Percentiles rank a stretch among this genome's conserved stretches.
These are phyloP conservation scores for Populus alba DNA, from an alignment of 345 rosid genomes.

Conservation along the genomic window DNA sequence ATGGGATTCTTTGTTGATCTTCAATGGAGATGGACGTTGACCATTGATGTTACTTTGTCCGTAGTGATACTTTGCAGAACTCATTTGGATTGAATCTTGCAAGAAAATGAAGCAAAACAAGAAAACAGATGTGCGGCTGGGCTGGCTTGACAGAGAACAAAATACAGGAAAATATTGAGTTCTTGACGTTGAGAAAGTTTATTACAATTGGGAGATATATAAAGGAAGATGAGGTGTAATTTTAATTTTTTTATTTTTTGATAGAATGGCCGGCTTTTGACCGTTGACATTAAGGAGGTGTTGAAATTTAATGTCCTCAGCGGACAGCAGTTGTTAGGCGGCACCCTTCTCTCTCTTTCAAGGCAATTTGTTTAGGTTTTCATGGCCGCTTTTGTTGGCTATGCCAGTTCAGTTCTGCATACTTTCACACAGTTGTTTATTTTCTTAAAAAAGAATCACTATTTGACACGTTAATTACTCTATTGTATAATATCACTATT, in stretches of 20 bases:
- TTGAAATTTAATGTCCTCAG: neutral
- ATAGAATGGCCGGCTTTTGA: conserved; percentile 52
- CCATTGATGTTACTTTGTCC: conserved; percentile 3
- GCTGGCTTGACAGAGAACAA: neutral
- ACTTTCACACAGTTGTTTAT: neutral
- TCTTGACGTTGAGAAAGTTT: neutral
- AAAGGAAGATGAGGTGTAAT: neutral
- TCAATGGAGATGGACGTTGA: conserved; percentile 23
- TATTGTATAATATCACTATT: too few relatives aligned
- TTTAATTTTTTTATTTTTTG: neutral
- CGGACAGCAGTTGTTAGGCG: neutral
- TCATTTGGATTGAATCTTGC: conserved; percentile 8
- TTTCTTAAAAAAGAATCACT: neutral
- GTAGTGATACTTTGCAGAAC: neutral
- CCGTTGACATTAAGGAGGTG: conserved; percentile 51
- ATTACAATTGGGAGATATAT: neutral
- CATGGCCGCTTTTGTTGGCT: conserved; percentile 3
- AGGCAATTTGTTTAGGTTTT: neutral
- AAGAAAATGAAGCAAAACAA: neutral
- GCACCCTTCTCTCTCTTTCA: neutral
- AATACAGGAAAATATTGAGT: neutral
- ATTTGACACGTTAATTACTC: too few relatives aligned
- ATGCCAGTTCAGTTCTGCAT: neutral
- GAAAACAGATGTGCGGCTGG: neutral
- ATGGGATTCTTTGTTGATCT: conserved; percentile 17